These are phyloP conservation scores for Butyriboletus loyo DNA, from an alignment of 768 basidiomycete species.

Conservation along the genomic window DNA sequence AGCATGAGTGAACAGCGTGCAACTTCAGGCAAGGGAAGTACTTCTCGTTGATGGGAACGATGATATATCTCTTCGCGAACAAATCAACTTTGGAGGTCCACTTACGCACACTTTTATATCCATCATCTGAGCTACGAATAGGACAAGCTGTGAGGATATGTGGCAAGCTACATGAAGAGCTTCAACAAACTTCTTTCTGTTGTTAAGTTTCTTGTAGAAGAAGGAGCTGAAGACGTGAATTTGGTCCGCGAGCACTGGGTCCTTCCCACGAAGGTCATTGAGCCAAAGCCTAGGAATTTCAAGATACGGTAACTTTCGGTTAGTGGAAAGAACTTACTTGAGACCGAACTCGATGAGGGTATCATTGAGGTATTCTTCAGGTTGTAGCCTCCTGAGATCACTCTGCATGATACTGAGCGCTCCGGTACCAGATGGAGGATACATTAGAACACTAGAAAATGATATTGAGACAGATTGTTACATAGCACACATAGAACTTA, in stretches of 20 bases:
- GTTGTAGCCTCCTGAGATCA: constrained; percentile 70
- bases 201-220: constrained; percentile 91
- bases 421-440: constrained; percentile 66
- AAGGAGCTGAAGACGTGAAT: constrained; percentile 95
- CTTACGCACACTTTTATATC: constrained; percentile 83
- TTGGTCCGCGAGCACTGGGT: constrained; percentile 65
- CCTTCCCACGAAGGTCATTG: constrained; percentile 46
- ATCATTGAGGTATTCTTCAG: constrained; percentile 91
- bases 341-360: constrained; percentile 95
- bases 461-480: constrained; percentile 2
- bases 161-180: neutral
- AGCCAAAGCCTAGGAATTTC: constrained; percentile 61
- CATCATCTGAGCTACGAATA: constrained; percentile 47
- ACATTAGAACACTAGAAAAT: constrained; percentile 62
- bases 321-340: constrained; percentile 53
- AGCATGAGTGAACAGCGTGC: constrained; percentile 3
- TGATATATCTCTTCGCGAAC: constrained; percentile 88
- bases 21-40: constrained; percentile 35
- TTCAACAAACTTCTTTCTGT: constrained; percentile 50
- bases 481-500: constrained; percentile 29
- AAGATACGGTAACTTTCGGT: neutral
- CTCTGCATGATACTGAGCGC: constrained; percentile 79
- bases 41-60: constrained; percentile 98
- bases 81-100: constrained; percentile 91
- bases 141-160: constrained; percentile 13